Conservation (phyloP, 495 filamentous ascomycete genomes). For the Chaetomidium leptoderma region DNA sequence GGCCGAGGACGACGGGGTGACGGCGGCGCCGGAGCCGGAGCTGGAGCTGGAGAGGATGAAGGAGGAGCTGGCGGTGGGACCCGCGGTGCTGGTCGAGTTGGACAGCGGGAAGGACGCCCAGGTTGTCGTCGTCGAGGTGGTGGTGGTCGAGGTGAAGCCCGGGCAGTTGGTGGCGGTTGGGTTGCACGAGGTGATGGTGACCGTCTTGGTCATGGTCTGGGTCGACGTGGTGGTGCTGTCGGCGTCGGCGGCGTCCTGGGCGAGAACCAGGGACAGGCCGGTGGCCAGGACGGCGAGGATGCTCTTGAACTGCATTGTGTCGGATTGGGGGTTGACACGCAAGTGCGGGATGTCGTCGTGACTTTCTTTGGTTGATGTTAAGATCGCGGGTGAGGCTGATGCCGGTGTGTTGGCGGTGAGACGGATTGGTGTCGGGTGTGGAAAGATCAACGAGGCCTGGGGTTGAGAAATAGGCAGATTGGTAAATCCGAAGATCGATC, state of each 20-base stretch:
- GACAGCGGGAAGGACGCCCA: constrained; percentile 29
- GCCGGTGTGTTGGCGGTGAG: constrained; percentile 7
- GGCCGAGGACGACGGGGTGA: constrained; percentile 23
- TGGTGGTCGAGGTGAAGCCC: constrained; percentile 30
- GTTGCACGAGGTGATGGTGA: constrained; percentile 49
- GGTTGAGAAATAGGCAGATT: constrained; percentile 10
- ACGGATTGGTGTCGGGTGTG: background rate
- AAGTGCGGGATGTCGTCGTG: background rate
- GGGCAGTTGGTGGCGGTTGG: constrained; percentile 45
- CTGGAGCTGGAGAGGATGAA: constrained; percentile 27
- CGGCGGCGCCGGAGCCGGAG: constrained; percentile 25
- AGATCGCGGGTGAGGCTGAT: constrained; percentile 12
- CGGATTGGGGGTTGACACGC: constrained; percentile 1
- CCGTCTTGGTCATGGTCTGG: constrained; percentile 40
- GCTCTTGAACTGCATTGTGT: constrained; percentile 40
- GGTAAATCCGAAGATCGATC: constrained; percentile 11
- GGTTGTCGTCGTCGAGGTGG: constrained; percentile 22
- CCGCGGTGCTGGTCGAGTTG: constrained; percentile 38
- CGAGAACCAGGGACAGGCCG: constrained; percentile 28
- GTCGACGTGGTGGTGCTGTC: constrained; percentile 44
- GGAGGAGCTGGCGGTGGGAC: constrained; percentile 36
- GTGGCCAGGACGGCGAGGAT: constrained; percentile 33
- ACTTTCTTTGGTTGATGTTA: background rate
- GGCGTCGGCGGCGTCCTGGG: constrained; percentile 23
- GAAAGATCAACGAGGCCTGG: constrained; percentile 12